Conservation (phyloP, 305 asterid species). For the Fraxinus xanthoxyloides region DNA sequence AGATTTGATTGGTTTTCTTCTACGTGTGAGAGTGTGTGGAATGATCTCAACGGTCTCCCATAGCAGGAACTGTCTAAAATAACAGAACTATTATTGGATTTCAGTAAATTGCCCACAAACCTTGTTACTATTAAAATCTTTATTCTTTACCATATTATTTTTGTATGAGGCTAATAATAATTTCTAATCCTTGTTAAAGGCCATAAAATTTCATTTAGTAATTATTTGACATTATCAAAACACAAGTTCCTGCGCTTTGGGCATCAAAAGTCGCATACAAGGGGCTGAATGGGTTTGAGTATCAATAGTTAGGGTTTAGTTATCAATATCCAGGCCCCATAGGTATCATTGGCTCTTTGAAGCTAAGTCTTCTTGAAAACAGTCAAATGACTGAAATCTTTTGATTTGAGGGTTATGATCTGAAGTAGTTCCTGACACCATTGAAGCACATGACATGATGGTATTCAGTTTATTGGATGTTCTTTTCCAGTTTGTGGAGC, state of each 20-base stretch:
- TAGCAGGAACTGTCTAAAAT: not conserved
- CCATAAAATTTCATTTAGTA: not conserved
- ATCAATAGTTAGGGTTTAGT: not conserved
- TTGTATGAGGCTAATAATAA: not conserved
- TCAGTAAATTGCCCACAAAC: not conserved
- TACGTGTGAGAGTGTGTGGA: not conserved
- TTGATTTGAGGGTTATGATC: not conserved
- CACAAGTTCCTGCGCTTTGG: not conserved
- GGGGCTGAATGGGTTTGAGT: not conserved
- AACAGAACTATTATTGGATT: not conserved
- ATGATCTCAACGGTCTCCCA: not conserved
- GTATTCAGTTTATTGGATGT: not conserved
- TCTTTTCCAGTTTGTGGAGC: not conserved
- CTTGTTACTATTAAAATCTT: not conserved
- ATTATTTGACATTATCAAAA: not conserved
- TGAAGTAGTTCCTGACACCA: not conserved
- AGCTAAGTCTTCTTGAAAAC: not conserved
- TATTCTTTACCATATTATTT: not conserved
- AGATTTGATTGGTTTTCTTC: not conserved
- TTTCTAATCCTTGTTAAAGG: not conserved
- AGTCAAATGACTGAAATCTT: not conserved
- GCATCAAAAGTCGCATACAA: not conserved
- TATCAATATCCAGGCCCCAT: not conserved
- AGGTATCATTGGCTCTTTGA: not conserved
- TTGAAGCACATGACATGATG: conserved; percentile 5